Conservation (phyloP, 2,329 filamentous ascomycete genomes). For the Cercospora zeina region DNA sequence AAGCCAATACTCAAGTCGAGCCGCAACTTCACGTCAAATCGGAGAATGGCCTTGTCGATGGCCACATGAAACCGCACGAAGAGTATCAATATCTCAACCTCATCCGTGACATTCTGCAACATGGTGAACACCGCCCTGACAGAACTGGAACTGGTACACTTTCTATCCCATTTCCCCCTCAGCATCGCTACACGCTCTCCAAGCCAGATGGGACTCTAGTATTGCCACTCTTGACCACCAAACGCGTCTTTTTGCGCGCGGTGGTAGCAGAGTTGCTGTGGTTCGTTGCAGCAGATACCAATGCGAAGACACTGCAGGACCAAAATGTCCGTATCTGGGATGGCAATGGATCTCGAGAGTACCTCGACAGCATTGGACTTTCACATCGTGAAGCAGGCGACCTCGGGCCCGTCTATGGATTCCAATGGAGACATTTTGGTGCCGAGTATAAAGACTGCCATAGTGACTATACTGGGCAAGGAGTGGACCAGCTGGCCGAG, state of each 20-base stretch:
- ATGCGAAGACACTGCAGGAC: conserved; percentile 71
- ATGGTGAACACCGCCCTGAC: conserved; percentile 87
- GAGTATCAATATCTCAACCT: conserved; percentile 93
- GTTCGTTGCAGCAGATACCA: conserved; percentile 87
- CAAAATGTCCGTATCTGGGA: conserved; percentile 97
- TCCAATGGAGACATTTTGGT: conserved; percentile 98
- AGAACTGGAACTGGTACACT: conserved; percentile 92
- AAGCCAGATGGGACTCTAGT: conserved; percentile 60
- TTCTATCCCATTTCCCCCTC: conserved; percentile 82
- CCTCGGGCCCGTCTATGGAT: conserved; percentile 93
- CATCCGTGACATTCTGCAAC: conserved; percentile 76
- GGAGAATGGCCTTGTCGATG: conserved; percentile 24
- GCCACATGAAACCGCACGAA: conserved; percentile 60
- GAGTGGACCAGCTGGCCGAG: conserved; percentile 89
- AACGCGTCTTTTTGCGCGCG: conserved; percentile 89
- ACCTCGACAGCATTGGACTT: conserved; percentile 82
- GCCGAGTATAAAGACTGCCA: conserved; percentile 79
- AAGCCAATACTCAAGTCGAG: conserved; percentile 23
- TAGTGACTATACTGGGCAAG: conserved; percentile 81
- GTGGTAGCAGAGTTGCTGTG: conserved; percentile 91
- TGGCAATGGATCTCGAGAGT: conserved; percentile 88
- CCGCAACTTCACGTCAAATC: conserved; percentile 26
- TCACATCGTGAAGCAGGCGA: conserved; percentile 81
- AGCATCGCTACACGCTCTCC: conserved; percentile 83
- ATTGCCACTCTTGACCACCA: conserved; percentile 92